Evolutionary conservation across 495 filamentous ascomycete species (phyloP).

Genomic region (Aspergillus indologenus): DNA sequence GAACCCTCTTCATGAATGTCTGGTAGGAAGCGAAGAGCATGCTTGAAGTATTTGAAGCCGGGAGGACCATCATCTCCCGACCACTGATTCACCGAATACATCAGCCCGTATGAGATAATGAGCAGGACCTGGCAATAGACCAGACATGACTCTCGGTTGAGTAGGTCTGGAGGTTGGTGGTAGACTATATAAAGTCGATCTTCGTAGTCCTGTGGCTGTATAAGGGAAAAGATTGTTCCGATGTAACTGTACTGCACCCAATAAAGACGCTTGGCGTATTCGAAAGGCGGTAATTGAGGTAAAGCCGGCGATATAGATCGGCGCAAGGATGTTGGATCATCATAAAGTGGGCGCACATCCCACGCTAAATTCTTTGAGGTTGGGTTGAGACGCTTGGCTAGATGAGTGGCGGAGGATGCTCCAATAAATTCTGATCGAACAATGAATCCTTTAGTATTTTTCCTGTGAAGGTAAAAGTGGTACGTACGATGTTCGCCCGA

Average conservation of each 20-base stretch:
- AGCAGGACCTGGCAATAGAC: constrained; percentile 41
- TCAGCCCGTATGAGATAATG: constrained; percentile 49
- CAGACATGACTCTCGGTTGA: constrained; percentile 32
- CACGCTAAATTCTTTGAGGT: constrained; percentile 34
- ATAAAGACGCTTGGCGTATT: constrained; percentile 46
- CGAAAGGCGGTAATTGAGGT: constrained; percentile 40
- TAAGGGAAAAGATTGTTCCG: constrained; percentile 51
- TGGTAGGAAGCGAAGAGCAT: constrained; percentile 46
- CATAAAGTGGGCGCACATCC: constrained; percentile 41
- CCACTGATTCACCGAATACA: constrained; percentile 53
- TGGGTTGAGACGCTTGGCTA: constrained; percentile 36
- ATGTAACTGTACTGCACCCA: constrained; percentile 50
- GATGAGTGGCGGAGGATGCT: constrained; percentile 33
- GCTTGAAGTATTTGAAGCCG: constrained; percentile 49
- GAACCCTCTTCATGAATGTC: constrained; percentile 51
- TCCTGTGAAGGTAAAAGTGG: too few species aligned
- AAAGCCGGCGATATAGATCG: constrained; percentile 25
- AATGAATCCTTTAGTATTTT: neutral
- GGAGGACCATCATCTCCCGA: constrained; percentile 46
- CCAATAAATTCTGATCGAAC: constrained; percentile 30
- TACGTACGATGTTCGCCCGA: constrained; percentile 38
- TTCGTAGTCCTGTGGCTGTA: constrained; percentile 43
- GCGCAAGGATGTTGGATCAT: constrained; percentile 35
- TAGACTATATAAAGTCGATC: constrained; percentile 40
- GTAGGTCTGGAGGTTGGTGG: constrained; percentile 32